Base-by-base conservation (phyloP, 176 grass and related monocot genomes). In the Zizania latifolia region DNA sequence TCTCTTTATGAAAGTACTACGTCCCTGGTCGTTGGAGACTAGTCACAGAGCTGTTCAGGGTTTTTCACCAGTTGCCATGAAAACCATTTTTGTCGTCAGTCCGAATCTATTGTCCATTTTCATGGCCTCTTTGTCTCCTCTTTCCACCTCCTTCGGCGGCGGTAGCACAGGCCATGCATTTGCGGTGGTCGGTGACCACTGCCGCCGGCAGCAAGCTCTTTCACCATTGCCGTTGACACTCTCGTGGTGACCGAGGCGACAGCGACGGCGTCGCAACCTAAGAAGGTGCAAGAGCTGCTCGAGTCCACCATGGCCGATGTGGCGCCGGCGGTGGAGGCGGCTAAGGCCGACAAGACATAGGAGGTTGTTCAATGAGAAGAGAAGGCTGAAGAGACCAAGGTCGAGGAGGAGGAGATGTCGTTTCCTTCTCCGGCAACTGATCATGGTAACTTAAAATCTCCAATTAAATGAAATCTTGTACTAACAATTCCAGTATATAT, bases 301-400 rank as follows among this genome's bases (percentile, higher is more conserved):
- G 57, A 54, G 29, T 83, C 80, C 33, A 83, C 40, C 74, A 87
- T 78, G 60, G 61, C 41, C 8, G 60, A 74, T 1, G 74, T 45
- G 34, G 60, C 30, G 21, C 24, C 23, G 45, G 77, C 5, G 35
- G 48, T 37, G 60, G 75, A 73, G 23, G 55, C 29, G 11, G 22
- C n/a, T 12, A 32, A 44, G 61, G 32, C n/a, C 11, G 27, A 36
- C 10, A 64, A 83, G 28, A 51, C 53, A 16, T 68, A 80, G 9
- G 78, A 36, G 12, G 58, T 8, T 10, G 44, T 12, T 51, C 36
- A 31, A 78, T 22, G 55, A 60, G 37, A 38, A 72, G 15, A 76
- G n/a, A n/a, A n/a, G n/a, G n/a, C n/a, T n/a, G n/a, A n/a, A 6
- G 40, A 75, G 37, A 72, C n/a, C n/a, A n/a, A n/a, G n/a, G n/a